Evolutionary conservation across 1,284 basidiomycete species (phyloP).

Genomic region (Ganoderma lingzhi): DNA sequence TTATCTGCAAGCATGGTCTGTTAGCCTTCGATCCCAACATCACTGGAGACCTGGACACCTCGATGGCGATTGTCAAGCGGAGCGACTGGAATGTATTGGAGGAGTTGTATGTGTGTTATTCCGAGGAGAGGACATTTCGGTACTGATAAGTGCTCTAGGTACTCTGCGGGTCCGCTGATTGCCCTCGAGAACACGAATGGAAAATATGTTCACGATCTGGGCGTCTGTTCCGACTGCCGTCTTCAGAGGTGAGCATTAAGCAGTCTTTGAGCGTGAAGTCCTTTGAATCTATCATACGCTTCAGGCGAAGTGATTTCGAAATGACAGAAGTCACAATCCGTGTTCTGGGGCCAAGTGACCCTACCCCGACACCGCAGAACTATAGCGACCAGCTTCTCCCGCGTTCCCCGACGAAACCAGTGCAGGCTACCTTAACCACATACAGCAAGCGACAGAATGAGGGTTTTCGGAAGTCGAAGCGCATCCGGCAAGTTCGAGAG

Average conservation of each 20-base stretch:
- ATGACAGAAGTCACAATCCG: conserved; percentile 46
- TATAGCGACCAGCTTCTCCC: conserved; percentile 28
- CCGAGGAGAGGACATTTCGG: neutral
- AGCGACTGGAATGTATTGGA: conserved; percentile 71
- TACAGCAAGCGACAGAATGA: conserved; percentile 43
- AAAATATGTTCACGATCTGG: conserved; percentile 54
- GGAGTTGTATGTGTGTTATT: conserved; percentile 54
- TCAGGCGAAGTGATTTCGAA: conserved; percentile 45
- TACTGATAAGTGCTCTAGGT: conserved; percentile 49
- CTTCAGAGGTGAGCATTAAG: conserved; percentile 54
- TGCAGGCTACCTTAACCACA: conserved; percentile 38
- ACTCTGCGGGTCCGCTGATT: conserved; percentile 65
- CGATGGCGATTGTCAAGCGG: conserved; percentile 61
- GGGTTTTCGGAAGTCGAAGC: conserved; percentile 64
- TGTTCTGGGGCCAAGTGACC: conserved; percentile 41
- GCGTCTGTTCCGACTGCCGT: conserved; percentile 70
- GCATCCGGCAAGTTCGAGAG: conserved; percentile 64
- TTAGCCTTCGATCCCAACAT: conserved; percentile 74
- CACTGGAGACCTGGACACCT: conserved; percentile 60
- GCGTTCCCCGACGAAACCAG: conserved; percentile 17
- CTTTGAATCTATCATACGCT: neutral
- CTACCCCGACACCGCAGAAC: conserved; percentile 40
- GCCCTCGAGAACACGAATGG: conserved; percentile 53
- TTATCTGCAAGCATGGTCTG: conserved; percentile 72
- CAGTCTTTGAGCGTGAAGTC: neutral